Evolutionary conservation across 148 eudicot genomes (phyloP).

Genomic region (Polygonum aviculare): DNA sequence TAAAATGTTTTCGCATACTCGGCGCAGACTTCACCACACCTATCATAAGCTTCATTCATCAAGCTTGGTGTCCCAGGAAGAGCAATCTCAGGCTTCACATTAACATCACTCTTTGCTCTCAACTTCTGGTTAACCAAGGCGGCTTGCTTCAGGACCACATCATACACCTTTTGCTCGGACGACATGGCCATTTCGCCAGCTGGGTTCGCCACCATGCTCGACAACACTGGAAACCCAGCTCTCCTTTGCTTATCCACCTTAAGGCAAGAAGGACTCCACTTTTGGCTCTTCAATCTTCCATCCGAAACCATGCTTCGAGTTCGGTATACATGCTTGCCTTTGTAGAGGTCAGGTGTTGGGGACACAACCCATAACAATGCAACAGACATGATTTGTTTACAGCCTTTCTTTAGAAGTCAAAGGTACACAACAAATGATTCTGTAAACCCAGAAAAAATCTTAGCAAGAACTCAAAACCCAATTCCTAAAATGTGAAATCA

Average conservation of each 20-base stretch:
- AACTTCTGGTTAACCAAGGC: conserved; percentile 61
- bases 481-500: not conserved
- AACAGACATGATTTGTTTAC: conserved; percentile 43
- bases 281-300: conserved; percentile 34
- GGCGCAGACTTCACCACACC: conserved; percentile 77
- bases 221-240: conserved; percentile 25
- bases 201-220: conserved; percentile 61
- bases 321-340: conserved; percentile 20
- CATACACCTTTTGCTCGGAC: conserved; percentile 90
- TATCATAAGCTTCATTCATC: conserved; percentile 70
- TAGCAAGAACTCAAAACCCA: not conserved
- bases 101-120: conserved; percentile 37
- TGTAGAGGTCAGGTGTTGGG: conserved; percentile 56
- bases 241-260: conserved; percentile 31
- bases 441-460: not conserved
- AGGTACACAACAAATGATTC: not conserved
- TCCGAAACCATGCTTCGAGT: conserved; percentile 16
- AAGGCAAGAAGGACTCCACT: conserved; percentile 28
- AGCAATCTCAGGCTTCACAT: conserved; percentile 78
- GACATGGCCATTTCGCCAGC: conserved; percentile 59
- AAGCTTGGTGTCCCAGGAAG: conserved; percentile 60
- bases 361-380: conserved; percentile 65
- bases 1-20: conserved; percentile 89
- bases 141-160: conserved; percentile 90
- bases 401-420: not conserved